Base-by-base conservation (phyloP, 2,329 filamentous ascomycete genomes). In the Claviceps sorghi region DNA sequence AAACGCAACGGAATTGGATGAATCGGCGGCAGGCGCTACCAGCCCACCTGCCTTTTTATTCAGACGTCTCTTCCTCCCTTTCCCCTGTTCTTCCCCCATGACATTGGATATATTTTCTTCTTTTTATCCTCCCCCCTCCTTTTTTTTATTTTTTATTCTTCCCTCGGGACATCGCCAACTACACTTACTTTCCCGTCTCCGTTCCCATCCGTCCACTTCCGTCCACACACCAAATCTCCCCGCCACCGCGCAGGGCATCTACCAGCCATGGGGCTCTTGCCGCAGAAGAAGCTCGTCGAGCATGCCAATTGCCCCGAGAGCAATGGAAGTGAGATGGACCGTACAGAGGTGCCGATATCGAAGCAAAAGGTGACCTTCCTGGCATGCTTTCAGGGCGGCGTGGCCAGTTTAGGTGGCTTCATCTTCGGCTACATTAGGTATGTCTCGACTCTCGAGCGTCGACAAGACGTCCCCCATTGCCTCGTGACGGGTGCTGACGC, bases 401-500 rank as follows among this genome's bases (percentile, higher is more conserved):
- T 78, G 40, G 75, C 76, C 54, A 77, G 73, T 55, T 71, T 78
- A 52, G 76, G 77, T 57, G 72, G 78, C 50, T 73, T 80, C 67
- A 76, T 79, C 61, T 79, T 79, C 55, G 77, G 77, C 7, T 78
- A 79, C 66, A 66, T 74, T 61, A 72, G 74, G 75, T 77, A 67
- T n/a, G n/a, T n/a, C n/a, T n/a, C n/a, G n/a, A n/a, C n/a, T n/a
- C n/a, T n/a, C n/a, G n/a, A 41, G 68, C 10, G 6, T 21, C 15
- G 22, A 2, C 5, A 9, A n/a, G 15, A 21, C 30, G 21, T 43
- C 11, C n/a, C n/a, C n/a, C n/a, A n/a, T n/a, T n/a, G n/a, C n/a
- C n/a, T n/a, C n/a, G n/a, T n/a, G 9, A 10, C 2, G 10, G 19
- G 10, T 34, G 30, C 30, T 34, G 36, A 47, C 19, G n/a, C n/a